Conservation (phyloP, 306 rosid genomes). For the Vachellia collinsii region DNA sequence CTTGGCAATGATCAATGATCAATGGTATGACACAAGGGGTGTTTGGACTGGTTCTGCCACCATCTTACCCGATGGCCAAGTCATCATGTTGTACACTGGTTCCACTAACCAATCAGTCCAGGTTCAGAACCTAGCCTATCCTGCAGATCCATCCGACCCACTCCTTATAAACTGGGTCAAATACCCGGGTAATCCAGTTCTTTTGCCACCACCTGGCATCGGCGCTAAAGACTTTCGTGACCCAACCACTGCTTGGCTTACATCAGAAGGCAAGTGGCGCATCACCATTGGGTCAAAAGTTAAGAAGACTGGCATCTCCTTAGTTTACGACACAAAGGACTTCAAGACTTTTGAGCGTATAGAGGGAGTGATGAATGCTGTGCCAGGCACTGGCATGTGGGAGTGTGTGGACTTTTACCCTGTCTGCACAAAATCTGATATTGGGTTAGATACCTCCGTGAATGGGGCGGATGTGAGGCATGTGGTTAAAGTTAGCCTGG, state of each 20-base stretch:
- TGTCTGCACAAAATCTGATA: conserved; percentile 40
- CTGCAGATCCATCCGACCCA: conserved; percentile 71
- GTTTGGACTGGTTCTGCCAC: conserved; percentile 97
- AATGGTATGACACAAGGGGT: conserved; percentile 81
- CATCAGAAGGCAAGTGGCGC: conserved; percentile 81
- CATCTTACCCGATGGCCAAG: conserved; percentile 57
- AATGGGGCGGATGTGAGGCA: conserved; percentile 67
- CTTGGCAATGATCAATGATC: conserved; percentile 69
- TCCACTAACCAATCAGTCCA: conserved; percentile 74
- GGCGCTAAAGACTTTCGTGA: conserved; percentile 72
- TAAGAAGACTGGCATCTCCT: conserved; percentile 68
- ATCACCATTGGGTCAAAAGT: conserved; percentile 70
- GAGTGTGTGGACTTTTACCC: conserved; percentile 90
- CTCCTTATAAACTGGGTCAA: conserved; percentile 75
- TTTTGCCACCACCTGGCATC: conserved; percentile 70
- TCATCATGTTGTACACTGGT: conserved; percentile 88
- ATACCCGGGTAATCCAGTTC: conserved; percentile 70
- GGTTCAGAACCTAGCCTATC: conserved; percentile 82
- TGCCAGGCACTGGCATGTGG: conserved; percentile 86
- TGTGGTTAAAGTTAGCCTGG: conserved; percentile 79
- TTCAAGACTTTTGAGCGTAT: conserved; percentile 59
- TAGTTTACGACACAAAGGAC: conserved; percentile 71
- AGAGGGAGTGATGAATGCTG: conserved; percentile 62
- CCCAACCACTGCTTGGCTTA: conserved; percentile 89
- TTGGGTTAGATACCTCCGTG: conserved; percentile 64